Base-by-base conservation (phyloP, 2,329 filamentous ascomycete genomes). In the Tolypocladium cylindrosporum region DNA sequence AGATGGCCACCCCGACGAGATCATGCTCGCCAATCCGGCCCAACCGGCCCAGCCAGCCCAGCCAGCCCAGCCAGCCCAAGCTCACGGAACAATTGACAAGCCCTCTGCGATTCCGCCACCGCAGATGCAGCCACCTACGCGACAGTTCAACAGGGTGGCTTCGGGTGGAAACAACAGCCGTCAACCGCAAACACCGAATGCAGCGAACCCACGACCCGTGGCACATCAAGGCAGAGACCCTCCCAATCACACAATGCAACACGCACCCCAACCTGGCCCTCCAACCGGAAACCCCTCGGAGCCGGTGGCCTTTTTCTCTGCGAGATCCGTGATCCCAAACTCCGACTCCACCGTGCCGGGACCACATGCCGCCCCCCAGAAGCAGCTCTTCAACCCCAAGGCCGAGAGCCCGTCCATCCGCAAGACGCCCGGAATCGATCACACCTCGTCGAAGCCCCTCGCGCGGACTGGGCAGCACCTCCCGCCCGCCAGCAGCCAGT, bases 341-440 rank as follows among this genome's bases (percentile, higher is more conserved):
- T 19, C 45, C 1, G 57, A 58, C 5, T 81, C 55, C n/a, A 43
- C 54, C 53, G 10, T 42, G 7, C 11, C 34, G 39, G 57, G 62
- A 21, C 55, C 42, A 39, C 41, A 56, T 58, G 79, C 57, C 75
- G 79, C 58, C 68, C 86, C 6, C 76, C 81, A 7, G 79, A 83
- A 58, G 31, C 79, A 83, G 14, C 75, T 79, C 31, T 93, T 92
- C 70, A 88, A 92, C 64, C 88, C 88, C 3, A 85, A 85, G 59
- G 80, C 85, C 7, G 88, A 92, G 66, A 90, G 87, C 61, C 91
- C 92, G 0, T 94, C 91, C 0, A 91, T 96, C 67, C 84, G 90
- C 61, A 92, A 93, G 69, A 97, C 93, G 0, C 88, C 89, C 0
- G 92, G 92, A 2, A 82, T 97, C 43, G 91, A 97, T 66, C 90